A percentile compares a stretch with the other conserved stretches of the same genome.
Conservation (phyloP, 2,329 filamentous ascomycete species). For the Ceratocystis albifundus region DNA sequence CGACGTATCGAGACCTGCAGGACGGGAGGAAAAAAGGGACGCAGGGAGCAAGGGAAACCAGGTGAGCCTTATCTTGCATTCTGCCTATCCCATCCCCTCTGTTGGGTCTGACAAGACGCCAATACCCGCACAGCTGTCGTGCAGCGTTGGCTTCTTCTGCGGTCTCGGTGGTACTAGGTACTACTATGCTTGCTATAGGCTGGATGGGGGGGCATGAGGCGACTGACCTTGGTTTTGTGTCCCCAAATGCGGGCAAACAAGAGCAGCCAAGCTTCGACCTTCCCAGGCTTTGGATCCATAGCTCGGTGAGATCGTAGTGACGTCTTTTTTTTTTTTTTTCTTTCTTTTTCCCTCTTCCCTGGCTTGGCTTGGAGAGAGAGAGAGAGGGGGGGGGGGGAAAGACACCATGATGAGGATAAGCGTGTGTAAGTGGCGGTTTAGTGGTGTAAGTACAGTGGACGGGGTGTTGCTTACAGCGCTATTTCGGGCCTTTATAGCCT, state of each 20-base stretch:
- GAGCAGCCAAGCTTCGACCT: constrained; percentile 3
- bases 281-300: neutral
- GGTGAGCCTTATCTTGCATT: no score
- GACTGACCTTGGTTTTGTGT: neutral
- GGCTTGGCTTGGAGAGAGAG: no score
- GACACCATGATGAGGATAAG: no score
- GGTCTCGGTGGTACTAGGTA: neutral
- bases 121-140: no score
- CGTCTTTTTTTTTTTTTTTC: neutral
- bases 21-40: constrained; percentile 7
- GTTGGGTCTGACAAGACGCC: neutral
- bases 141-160: no score
- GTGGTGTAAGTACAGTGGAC: no score
- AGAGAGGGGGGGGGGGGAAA: no score
- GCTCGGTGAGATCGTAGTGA: neutral
- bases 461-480: no score
- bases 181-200: neutral
- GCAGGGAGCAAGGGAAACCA: neutral
- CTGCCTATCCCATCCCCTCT: neutral
- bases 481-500: no score
- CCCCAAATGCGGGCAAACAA: neutral
- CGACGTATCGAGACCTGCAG: neutral
- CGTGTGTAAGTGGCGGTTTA: no score
- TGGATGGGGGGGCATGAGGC: neutral
- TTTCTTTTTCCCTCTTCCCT: no score